Percentiles rank a stretch among this genome's conserved stretches.
phyloP scores from a whole-genome alignment of 371 early-diverging fungal species.

The Rhizopus microsporus region DNA sequence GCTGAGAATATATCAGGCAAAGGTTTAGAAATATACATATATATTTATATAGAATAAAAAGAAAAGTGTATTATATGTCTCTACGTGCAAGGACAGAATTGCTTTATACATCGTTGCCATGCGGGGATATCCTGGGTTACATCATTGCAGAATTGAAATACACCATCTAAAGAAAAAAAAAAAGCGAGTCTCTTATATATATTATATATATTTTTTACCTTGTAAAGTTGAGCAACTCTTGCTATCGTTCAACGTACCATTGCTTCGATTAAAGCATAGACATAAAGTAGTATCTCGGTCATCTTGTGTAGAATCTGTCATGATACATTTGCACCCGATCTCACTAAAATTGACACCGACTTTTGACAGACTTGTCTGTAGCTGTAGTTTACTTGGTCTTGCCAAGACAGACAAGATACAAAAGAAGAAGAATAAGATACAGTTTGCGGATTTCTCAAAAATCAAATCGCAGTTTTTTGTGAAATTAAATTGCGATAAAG shows the following conservation, averaged over 20 bases:
- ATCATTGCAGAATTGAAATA: conserved; percentile 22
- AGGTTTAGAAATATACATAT: conserved; percentile 20
- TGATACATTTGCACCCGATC: conserved; percentile 29
- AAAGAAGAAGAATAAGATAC: background rate
- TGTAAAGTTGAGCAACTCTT: conserved; percentile 6
- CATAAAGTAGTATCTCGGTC: conserved; percentile 21
- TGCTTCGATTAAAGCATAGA: conserved; percentile 23
- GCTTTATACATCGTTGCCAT: conserved; percentile 18
- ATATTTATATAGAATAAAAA: background rate
- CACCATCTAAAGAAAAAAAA: conserved; percentile 12
- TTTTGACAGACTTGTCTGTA: background rate
- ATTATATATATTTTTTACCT: conserved; percentile 10
- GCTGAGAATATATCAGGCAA: conserved; percentile 69
- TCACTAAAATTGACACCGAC: background rate
- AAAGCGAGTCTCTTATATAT: background rate
- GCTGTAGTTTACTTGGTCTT: background rate
- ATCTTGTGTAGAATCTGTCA: conserved; percentile 15
- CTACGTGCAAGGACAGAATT: conserved; percentile 18
- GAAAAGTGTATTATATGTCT: background rate
- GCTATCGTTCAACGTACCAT: conserved; percentile 17
- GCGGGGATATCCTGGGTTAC: conserved; percentile 8
- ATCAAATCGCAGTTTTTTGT: too few relatives aligned
- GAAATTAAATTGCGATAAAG: conserved; percentile 9
- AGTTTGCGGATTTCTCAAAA: conserved; percentile 10
- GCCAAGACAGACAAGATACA: background rate